Percentiles rank a stretch among this genome's conserved stretches.
These are phyloP conservation scores for Penicillium sp. DNA, from an alignment of 2,329 filamentous ascomycete genomes.

Conservation along the genomic window DNA sequence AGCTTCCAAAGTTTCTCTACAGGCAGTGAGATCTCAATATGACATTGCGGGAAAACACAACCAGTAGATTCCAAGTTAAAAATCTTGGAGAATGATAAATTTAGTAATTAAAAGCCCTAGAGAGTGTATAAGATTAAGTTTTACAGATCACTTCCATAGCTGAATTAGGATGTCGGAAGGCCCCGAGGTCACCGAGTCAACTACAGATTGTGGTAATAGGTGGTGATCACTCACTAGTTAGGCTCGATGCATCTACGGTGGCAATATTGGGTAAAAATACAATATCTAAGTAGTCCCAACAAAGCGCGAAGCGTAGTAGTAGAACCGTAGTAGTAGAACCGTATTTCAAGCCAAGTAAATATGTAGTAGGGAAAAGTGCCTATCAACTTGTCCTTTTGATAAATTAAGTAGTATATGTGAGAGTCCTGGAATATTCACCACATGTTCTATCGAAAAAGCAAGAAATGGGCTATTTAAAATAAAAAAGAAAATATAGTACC, in stretches of 20 bases:
- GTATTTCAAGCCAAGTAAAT: neutral
- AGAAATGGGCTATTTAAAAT: neutral
- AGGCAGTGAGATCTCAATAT: neutral
- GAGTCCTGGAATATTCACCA: neutral
- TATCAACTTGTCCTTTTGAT: neutral
- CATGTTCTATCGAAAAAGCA: neutral
- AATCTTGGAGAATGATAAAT: neutral
- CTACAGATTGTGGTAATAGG: neutral
- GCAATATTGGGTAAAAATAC: neutral
- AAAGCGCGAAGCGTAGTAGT: neutral
- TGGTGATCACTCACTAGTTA: neutral
- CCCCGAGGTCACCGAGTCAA: neutral
- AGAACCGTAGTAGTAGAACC: neutral
- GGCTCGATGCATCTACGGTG: neutral
- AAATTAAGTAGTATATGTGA: neutral
- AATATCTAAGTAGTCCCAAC: neutral
- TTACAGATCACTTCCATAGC: neutral
- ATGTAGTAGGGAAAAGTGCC: neutral
- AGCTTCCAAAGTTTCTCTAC: neutral
- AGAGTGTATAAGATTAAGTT: neutral
- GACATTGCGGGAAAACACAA: no score
- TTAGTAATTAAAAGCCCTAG: neutral
- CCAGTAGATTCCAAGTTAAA: neutral
- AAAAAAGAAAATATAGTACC: neutral
- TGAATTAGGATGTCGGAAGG: neutral